phyloP scores from a whole-genome alignment of 768 basidiomycete genomes.

The Pisolithus microcarpus region DNA sequence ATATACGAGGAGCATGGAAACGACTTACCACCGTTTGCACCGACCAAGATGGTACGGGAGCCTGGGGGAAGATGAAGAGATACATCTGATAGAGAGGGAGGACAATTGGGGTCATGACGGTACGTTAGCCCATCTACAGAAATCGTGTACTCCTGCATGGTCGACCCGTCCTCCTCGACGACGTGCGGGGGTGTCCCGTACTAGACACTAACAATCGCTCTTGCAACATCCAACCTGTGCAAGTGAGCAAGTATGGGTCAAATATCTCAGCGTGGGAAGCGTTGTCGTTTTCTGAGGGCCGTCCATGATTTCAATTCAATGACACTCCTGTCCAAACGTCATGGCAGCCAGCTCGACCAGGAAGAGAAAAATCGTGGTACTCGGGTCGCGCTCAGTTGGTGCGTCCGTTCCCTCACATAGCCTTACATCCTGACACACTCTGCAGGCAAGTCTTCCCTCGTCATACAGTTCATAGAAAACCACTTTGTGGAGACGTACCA shows the following conservation, averaged over 20 bases:
- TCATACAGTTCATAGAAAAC: conserved; percentile 89
- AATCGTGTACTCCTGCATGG: conserved; percentile 13
- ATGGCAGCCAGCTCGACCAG: conserved; percentile 42
- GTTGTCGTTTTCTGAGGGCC: not conserved
- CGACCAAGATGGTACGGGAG: conserved; percentile 79
- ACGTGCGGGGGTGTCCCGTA: too few species aligned
- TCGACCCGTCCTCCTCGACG: not conserved
- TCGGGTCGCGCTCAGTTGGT: conserved; percentile 88
- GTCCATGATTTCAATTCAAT: too few species aligned
- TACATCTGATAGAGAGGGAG: conserved; percentile 58
- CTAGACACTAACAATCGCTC: too few species aligned
- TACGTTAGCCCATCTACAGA: conserved; percentile 52
- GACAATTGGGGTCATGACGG: conserved; percentile 34
- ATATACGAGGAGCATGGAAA: conserved; percentile 1
- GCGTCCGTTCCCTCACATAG: conserved; percentile 16
- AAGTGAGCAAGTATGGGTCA: too few species aligned
- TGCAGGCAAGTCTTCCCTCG: conserved; percentile 88
- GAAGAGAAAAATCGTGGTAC: conserved; percentile 84
- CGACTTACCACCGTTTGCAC: conserved; percentile 84
- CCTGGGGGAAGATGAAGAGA: conserved; percentile 62
- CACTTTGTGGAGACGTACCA: conserved; percentile 90
- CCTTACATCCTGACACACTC: conserved; percentile 10
- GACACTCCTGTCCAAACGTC: conserved; percentile 1
- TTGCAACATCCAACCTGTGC: too few species aligned
- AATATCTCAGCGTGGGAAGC: not conserved